These are phyloP conservation scores for Acanthamoeba sp. DNA, from an alignment of 208 protist species.

Conservation along the genomic window DNA sequence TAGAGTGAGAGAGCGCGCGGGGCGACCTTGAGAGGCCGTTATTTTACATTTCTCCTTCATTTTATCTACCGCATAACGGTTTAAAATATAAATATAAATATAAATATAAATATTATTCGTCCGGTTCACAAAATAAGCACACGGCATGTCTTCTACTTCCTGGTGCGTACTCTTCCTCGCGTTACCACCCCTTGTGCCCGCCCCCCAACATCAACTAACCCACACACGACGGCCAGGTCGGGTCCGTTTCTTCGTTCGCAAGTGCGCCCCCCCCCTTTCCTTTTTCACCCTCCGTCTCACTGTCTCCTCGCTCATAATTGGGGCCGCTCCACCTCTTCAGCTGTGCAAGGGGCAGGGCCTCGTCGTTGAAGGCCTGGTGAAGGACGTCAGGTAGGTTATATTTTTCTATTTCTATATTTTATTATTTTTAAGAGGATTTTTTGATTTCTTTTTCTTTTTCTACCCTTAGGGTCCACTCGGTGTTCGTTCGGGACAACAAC, in stretches of 20 bases:
- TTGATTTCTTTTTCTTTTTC: background rate
- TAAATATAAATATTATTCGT: background rate
- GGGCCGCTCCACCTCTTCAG: background rate
- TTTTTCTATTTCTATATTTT: background rate
- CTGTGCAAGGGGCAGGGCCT: background rate
- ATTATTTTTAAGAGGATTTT: background rate
- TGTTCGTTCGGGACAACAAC: constrained; percentile 8
- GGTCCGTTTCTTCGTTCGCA: constrained; percentile 7
- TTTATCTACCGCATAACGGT: too few species aligned
- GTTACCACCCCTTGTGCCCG: background rate
- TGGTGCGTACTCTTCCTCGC: background rate
- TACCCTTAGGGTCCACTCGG: background rate
- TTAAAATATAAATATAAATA: too few species aligned
- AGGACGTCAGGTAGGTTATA: background rate
- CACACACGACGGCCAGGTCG: background rate
- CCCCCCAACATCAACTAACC: too few species aligned
- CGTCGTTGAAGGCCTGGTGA: constrained; percentile 1
- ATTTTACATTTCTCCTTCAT: too few species aligned
- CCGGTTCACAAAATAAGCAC: background rate
- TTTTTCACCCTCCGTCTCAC: background rate
- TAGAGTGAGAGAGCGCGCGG: too few species aligned
- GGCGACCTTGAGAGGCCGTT: too few species aligned
- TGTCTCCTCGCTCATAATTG: background rate
- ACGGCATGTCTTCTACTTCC: background rate
- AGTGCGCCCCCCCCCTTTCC: background rate